Evolutionary conservation across 208 protist genomes (phyloP).

Genomic region (Trypanosoma boissoni): DNA sequence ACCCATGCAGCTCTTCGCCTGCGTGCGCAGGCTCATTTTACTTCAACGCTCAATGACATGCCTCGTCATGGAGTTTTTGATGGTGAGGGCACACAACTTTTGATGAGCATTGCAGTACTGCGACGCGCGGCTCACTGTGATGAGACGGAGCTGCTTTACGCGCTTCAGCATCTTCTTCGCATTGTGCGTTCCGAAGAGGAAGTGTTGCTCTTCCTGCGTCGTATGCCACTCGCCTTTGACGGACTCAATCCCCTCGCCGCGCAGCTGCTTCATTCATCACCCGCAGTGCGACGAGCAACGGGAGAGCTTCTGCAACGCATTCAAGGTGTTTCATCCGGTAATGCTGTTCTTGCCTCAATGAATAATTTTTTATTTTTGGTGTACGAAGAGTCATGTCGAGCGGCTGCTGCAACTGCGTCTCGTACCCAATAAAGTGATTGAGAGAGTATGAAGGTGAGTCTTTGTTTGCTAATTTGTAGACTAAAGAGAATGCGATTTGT

Average conservation of each 20-base stretch:
- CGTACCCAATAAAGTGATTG: too few relatives aligned
- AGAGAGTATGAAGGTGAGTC: too few relatives aligned
- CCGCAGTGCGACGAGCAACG: conserved; percentile 32
- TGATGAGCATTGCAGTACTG: conserved; percentile 44
- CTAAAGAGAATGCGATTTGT: too few relatives aligned
- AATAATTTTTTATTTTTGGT: conserved; percentile 67
- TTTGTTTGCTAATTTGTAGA: too few relatives aligned
- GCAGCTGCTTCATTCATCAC: conserved; percentile 56
- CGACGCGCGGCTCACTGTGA: conserved; percentile 34
- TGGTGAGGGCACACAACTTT: conserved; percentile 35
- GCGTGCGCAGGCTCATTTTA: conserved; percentile 34
- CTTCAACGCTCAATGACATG: conserved; percentile 38
- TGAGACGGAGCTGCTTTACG: conserved; percentile 33
- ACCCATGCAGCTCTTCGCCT: conserved; percentile 30
- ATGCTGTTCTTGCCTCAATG: conserved; percentile 53
- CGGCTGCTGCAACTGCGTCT: too few relatives aligned
- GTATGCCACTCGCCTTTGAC: conserved; percentile 57
- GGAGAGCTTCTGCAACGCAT: conserved; percentile 42
- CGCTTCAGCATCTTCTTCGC: conserved; percentile 37
- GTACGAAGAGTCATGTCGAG: conserved; percentile 39
- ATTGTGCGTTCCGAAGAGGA: conserved; percentile 35
- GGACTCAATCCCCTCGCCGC: conserved; percentile 61
- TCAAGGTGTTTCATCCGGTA: conserved; percentile 44
- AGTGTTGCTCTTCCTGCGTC: conserved; percentile 59
- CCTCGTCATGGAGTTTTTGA: conserved; percentile 27